phyloP scores from a whole-genome alignment of 1,284 basidiomycete species.

The Mycosarcoma maydis region DNA sequence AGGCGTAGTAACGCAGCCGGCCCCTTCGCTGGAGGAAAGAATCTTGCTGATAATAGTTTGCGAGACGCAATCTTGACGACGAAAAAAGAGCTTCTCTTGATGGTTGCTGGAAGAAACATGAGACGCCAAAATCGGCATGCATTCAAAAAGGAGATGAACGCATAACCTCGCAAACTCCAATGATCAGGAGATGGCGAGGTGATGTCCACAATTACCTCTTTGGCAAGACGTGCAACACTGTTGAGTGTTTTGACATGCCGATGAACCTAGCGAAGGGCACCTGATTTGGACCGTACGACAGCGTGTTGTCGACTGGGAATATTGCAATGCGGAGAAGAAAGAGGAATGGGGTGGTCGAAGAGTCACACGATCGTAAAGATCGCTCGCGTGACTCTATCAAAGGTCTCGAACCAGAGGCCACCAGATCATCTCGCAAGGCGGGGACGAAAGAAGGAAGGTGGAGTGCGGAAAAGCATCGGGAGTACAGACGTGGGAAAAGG shows the following conservation, averaged over 20 bases:
- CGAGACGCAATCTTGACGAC: conserved; percentile 7
- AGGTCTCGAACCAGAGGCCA: conserved; percentile 1
- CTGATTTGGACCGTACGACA: conserved; percentile 5
- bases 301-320: background rate
- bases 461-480: background rate
- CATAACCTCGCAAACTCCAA: conserved; percentile 5
- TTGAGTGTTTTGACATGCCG: conserved; percentile 40
- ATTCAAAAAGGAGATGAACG: conserved; percentile 24
- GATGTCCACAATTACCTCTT: conserved; percentile 28
- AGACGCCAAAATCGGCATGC: conserved; percentile 34
- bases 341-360: conserved; percentile 6
- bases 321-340: conserved; percentile 3
- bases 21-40: background rate
- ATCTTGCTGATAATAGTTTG: conserved; percentile 1
- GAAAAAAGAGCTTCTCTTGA: conserved; percentile 36
- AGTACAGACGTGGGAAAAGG: background rate
- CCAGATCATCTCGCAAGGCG: conserved; percentile 9
- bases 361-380: conserved; percentile 4
- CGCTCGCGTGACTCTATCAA: conserved; percentile 3
- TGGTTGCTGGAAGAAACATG: conserved; percentile 5
- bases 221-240: conserved; percentile 39
- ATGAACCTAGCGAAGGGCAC: conserved; percentile 5
- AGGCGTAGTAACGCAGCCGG: background rate
- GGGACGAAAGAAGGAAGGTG: background rate
- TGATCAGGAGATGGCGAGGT: conserved; percentile 4